Percentiles rank a stretch among this genome's conserved stretches.
phyloP scores from a whole-genome alignment of 2,329 filamentous ascomycete genomes.

The Thielaviopsis populi region DNA sequence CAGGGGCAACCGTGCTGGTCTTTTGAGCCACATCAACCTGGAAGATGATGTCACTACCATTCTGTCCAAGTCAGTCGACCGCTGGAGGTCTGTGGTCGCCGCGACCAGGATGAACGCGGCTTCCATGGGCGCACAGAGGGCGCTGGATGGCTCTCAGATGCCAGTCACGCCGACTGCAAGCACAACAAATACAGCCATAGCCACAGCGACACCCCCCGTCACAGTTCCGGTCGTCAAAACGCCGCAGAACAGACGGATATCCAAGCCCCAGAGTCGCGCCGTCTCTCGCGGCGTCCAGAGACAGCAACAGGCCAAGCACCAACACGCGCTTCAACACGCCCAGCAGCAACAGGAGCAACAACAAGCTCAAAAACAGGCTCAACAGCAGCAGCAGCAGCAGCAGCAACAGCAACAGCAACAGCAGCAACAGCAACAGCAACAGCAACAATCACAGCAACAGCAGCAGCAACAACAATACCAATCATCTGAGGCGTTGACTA shows the following conservation, averaged over 20 bases:
- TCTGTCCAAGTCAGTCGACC: constrained; percentile 40
- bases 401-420: constrained; percentile 24
- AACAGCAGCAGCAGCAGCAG: constrained; percentile 23
- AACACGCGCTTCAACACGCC: constrained; percentile 18
- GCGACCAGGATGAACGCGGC: constrained; percentile 30
- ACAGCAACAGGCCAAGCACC: constrained; percentile 18
- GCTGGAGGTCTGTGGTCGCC: constrained; percentile 48
- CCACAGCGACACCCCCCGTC: constrained; percentile 17
- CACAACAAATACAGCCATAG: constrained; percentile 10
- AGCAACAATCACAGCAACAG: constrained; percentile 27
- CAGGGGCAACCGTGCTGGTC: constrained; percentile 20
- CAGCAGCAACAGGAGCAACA: constrained; percentile 23
- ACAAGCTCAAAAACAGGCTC: constrained; percentile 26
- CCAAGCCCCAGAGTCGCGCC: constrained; percentile 16
- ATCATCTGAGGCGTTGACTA: background rate
- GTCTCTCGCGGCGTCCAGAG: constrained; percentile 14
- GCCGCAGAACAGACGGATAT: constrained; percentile 17
- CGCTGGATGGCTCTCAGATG: constrained; percentile 27
- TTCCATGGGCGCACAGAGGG: constrained; percentile 36
- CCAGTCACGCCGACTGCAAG: background rate
- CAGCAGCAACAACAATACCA: constrained; percentile 13
- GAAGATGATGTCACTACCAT: constrained; percentile 37
- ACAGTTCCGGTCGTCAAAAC: constrained; percentile 17
- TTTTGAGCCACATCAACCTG: constrained; percentile 23
- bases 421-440: constrained; percentile 19